Base-by-base conservation (phyloP, 1,139 yeast species). In the Geotrichum candidum region DNA sequence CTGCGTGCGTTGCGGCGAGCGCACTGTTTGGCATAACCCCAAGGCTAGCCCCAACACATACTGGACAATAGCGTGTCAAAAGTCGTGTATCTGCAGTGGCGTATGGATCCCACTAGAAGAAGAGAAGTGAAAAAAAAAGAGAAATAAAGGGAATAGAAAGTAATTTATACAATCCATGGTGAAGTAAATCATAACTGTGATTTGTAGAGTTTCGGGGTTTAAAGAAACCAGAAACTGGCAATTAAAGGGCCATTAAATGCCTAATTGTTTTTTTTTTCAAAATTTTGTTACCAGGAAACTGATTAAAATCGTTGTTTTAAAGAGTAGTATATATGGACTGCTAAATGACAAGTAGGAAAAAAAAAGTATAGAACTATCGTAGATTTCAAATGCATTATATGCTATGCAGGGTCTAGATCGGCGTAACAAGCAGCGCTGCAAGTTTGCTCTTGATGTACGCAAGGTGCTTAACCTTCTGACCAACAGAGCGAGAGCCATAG, bases 41-140 rank as follows among this genome's bases (percentile, higher is more conserved):
- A 68, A 68, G 35, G 62, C 68, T 4, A 65, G 67, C 69, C 64
- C 76, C 3, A 71, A 78, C 23, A 82, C 84, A 1, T 80, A 83
- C 63, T 87, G 92, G 90, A 84, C 88, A 0, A 79, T 85, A 77
- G 87, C 88, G 1, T 86, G 87, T 70, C 92, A 87, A 67, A 77
- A 92, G 66, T 83, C 84, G 23, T 90, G 96, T 73, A 77, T 88
- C 29, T 90, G 96, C 73, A 96, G 96, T 0, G 89, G 90, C 15
- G 48, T 31, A 18, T 63, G 64, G 65, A 57, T 63, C 11, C 57
- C 59, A 7, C 38, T 55, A 52, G 64, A 62, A 9, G 53, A 62
- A 11, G 45, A n/a, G 2, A 38, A 38, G n/a, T 38, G n/a, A 38
- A 38, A 38, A 13, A 5, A 13, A 38, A 13, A 25, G 5, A 4